phyloP scores from a whole-genome alignment of 2,329 filamentous ascomycete species.

The Chaetomium globosum region DNA sequence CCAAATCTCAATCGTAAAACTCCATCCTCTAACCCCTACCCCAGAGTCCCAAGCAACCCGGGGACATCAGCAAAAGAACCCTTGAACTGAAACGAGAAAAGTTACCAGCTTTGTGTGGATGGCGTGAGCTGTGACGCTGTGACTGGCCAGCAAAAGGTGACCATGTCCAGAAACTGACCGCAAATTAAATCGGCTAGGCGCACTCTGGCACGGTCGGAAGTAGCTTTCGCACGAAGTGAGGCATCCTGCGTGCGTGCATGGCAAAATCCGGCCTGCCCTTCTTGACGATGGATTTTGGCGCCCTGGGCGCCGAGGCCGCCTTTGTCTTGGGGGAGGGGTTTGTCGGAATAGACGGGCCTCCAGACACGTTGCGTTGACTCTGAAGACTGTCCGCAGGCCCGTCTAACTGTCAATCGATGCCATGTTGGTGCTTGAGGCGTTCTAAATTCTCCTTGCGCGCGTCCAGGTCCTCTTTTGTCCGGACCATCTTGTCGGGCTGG shows the following conservation, averaged over 20 bases:
- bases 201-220: conserved; percentile 45
- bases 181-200: conserved; percentile 36
- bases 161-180: conserved; percentile 21
- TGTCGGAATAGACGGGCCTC: conserved; percentile 62
- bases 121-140: conserved; percentile 30
- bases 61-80: conserved; percentile 27
- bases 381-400: conserved; percentile 63
- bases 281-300: conserved; percentile 50
- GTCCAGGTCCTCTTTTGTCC: conserved; percentile 90
- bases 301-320: conserved; percentile 43
- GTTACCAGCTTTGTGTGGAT: conserved; percentile 30
- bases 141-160: conserved; percentile 24
- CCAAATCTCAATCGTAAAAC: conserved; percentile 31
- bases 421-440: conserved; percentile 95
- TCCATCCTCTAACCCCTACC: conserved; percentile 18
- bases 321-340: conserved; percentile 44
- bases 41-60: conserved; percentile 19
- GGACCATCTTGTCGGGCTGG: conserved; percentile 69
- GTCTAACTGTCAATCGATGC: conserved; percentile 93
- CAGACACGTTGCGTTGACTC: conserved; percentile 52
- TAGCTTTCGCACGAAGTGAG: conserved; percentile 44
- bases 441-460: conserved; percentile 96
- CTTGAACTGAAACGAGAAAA: conserved; percentile 32
- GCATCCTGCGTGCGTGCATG: conserved; percentile 44
- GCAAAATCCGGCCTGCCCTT: conserved; percentile 47